These are phyloP conservation scores for Coprinopsis strossmayeri DNA, from an alignment of 768 basidiomycete genomes.

Conservation along the genomic window DNA sequence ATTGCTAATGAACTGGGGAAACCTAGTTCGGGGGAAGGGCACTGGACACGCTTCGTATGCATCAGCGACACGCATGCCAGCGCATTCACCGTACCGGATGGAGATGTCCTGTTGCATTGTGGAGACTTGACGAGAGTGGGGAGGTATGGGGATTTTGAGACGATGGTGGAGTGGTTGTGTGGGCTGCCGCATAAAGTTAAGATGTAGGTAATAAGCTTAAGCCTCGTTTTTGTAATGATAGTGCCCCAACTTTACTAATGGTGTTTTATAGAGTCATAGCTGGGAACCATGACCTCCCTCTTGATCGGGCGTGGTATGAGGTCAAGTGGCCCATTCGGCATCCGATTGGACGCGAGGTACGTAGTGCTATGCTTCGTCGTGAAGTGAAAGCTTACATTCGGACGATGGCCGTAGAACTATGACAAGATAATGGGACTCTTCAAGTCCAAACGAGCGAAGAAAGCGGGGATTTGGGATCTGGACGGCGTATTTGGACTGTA, in stretches of 20 bases:
- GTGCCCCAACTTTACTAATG: background rate
- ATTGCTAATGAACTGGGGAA: conserved; percentile 23
- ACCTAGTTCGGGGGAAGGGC: no score
- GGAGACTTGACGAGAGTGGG: conserved; percentile 60
- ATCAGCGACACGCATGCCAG: conserved; percentile 52
- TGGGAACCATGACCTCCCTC: conserved; percentile 62
- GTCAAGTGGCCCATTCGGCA: conserved; percentile 24
- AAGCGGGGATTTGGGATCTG: conserved; percentile 34
- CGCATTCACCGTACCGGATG: conserved; percentile 42
- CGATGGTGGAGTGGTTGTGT: conserved; percentile 53
- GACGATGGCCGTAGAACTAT: conserved; percentile 14
- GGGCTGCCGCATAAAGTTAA: conserved; percentile 51
- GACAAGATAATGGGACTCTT: conserved; percentile 26
- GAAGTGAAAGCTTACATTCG: no score
- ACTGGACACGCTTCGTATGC: conserved; percentile 54
- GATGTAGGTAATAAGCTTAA: conserved; percentile 34
- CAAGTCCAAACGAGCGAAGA: conserved; percentile 25
- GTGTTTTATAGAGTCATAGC: conserved; percentile 45
- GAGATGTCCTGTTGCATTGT: conserved; percentile 61
- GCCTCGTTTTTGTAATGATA: background rate
- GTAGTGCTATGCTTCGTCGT: conserved; percentile 9
- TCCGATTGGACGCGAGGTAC: conserved; percentile 23
- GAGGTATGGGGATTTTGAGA: conserved; percentile 32
- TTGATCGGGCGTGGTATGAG: conserved; percentile 33
- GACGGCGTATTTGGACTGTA: conserved; percentile 48